A percentile compares a stretch with the other conserved stretches of the same genome.
Conservation (phyloP, 352 stramenopile genomes). For the Phytophthora syringae region DNA sequence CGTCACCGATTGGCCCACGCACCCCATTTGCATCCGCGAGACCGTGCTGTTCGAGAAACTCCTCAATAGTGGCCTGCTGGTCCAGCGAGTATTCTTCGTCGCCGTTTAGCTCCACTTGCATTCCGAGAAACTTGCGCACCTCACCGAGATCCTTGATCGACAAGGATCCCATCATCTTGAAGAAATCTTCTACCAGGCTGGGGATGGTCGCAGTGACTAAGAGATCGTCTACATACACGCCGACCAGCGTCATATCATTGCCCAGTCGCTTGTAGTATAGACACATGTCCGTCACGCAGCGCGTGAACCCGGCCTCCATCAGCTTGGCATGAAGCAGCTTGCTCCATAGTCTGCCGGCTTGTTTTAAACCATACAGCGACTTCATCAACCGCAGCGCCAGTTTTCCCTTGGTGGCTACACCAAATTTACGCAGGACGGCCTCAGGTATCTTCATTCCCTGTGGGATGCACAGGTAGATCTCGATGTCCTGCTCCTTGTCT, state of each 20-base stretch:
- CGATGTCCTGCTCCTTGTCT: background rate
- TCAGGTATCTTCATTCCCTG: constrained; percentile 2
- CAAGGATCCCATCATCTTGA: constrained; percentile 11
- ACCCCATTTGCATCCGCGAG: constrained; percentile 29
- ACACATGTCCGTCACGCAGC: constrained; percentile 10
- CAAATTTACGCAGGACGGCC: background rate
- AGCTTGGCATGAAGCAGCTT: background rate
- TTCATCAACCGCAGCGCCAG: background rate
- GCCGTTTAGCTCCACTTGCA: no score
- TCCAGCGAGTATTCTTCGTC: constrained; percentile 24
- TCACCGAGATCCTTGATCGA: constrained; percentile 37
- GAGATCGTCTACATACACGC: constrained; percentile 45
- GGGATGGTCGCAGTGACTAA: constrained; percentile 30
- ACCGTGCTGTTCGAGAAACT: constrained; percentile 25
- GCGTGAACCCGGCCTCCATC: background rate
- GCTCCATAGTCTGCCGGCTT: constrained; percentile 5
- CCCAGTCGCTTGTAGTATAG: constrained; percentile 7
- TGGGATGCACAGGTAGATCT: constrained; percentile 8
- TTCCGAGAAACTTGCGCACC: constrained; percentile 33
- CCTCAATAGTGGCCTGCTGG: constrained; percentile 26
- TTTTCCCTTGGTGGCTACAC: background rate
- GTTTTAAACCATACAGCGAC: constrained; percentile 4
- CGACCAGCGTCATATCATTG: constrained; percentile 8
- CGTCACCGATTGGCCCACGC: constrained; percentile 1
- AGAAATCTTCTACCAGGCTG: constrained; percentile 16